A percentile compares a stretch with the other conserved stretches of the same genome.
Evolutionary conservation across 2,329 filamentous ascomycete genomes (phyloP).

Genomic region (Immersiporthe knoxdaviesiana): DNA sequence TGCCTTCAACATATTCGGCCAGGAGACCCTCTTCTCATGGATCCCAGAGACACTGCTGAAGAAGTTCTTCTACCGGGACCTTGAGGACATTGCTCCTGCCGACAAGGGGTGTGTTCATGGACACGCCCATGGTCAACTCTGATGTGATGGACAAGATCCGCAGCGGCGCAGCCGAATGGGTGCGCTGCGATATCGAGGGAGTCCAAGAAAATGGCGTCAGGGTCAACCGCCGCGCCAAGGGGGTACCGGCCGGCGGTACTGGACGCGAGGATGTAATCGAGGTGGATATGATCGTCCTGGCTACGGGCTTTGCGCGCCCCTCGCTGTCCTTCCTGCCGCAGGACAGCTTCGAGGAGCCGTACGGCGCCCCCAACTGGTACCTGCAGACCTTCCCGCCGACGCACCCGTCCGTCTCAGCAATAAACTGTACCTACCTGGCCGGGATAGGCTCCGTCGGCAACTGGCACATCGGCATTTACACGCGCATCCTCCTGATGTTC

Average conservation of each 20-base stretch:
- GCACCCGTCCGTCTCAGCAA: slow-evolving; percentile 74
- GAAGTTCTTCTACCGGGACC: slow-evolving; percentile 81
- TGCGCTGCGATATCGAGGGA: slow-evolving; percentile 76
- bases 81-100: slow-evolving; percentile 71
- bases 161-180: slow-evolving; percentile 72
- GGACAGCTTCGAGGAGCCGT: slow-evolving; percentile 73
- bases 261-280: slow-evolving; percentile 68
- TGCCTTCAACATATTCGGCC: slow-evolving; percentile 77
- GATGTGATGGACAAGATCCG: slow-evolving; percentile 78
- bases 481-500: slow-evolving; percentile 84
- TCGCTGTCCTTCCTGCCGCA: slow-evolving; percentile 73
- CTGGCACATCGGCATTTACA: slow-evolving; percentile 91
- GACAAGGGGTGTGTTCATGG: slow-evolving; percentile 76
- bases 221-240: slow-evolving; percentile 72
- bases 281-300: slow-evolving; percentile 80
- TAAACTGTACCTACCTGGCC: slow-evolving; percentile 81
- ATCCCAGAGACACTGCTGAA: slow-evolving; percentile 77
- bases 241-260: slow-evolving; percentile 76
- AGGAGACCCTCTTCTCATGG: slow-evolving; percentile 74
- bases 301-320: slow-evolving; percentile 79
- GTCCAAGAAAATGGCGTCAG: slow-evolving; percentile 66
- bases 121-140: slow-evolving; percentile 86
- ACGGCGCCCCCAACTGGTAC: slow-evolving; percentile 84
- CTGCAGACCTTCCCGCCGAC: slow-evolving; percentile 81
- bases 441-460: slow-evolving; percentile 83